Conservation (phyloP, 1,284 basidiomycete genomes). For the Ganoderma resinaceum region DNA sequence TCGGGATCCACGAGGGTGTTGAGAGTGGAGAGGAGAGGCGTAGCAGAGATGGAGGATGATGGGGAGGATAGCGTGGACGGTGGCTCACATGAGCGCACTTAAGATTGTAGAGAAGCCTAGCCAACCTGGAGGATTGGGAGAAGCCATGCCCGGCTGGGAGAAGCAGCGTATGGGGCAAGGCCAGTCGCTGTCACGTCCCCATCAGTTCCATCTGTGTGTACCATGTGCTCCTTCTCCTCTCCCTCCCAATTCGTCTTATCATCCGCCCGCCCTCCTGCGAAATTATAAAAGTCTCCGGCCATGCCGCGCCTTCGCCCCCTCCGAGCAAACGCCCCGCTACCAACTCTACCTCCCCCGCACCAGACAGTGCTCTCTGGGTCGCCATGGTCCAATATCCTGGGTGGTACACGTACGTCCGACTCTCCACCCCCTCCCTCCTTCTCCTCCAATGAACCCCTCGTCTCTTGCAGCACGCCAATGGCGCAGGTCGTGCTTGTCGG, state of each 20-base stretch:
- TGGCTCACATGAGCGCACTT: conserved; percentile 7
- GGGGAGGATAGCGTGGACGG: conserved; percentile 10
- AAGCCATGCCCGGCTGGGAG: conserved; percentile 8
- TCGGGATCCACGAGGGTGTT: neutral
- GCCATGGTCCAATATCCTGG: conserved; percentile 37
- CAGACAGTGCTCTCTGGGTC: conserved; percentile 9
- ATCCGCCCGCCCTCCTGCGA: conserved; percentile 7
- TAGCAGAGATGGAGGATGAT: neutral
- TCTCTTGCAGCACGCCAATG: conserved; percentile 42
- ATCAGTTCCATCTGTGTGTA: conserved; percentile 23
- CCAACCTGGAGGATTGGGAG: neutral
- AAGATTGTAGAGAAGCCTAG: conserved; percentile 8
- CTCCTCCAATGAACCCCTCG: neutral
- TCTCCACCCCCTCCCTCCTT: neutral
- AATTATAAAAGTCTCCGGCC: conserved; percentile 22
- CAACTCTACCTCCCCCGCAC: conserved; percentile 9
- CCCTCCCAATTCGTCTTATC: conserved; percentile 29
- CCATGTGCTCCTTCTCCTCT: conserved; percentile 20
- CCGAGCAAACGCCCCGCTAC: conserved; percentile 25
- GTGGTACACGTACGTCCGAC: conserved; percentile 40
- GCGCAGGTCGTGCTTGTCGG: conserved; percentile 51
- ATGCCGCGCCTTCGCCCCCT: neutral
- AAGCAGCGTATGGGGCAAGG: neutral
- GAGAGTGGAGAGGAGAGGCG: neutral
- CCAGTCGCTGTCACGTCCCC: conserved; percentile 14